phyloP scores from a whole-genome alignment of 2,329 filamentous ascomycete species.

The Ophiostoma himal-ulmi region DNA sequence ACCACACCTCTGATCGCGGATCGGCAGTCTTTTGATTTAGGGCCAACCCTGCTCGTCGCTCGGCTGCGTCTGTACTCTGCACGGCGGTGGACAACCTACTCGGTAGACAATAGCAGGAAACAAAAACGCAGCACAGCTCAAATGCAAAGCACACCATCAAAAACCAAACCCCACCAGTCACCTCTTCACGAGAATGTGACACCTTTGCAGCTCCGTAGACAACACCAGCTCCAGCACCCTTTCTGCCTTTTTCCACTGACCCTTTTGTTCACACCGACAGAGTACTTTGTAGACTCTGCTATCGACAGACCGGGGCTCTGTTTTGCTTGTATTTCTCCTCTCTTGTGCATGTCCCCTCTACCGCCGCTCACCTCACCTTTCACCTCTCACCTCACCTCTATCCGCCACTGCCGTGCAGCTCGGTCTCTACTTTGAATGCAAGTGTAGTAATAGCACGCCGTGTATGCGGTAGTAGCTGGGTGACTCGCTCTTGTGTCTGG shows the following conservation, averaged over 20 bases:
- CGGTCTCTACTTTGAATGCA: not conserved
- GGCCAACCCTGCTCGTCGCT: not conserved
- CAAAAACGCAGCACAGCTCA: not conserved
- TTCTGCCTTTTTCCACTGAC: not conserved
- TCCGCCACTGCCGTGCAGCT: not conserved
- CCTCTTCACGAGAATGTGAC: not conserved
- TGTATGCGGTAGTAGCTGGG: no score
- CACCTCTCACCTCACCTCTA: no score
- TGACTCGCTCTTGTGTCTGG: not conserved
- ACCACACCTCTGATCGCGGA: not conserved
- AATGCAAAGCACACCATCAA: not conserved
- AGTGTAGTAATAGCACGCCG: not conserved
- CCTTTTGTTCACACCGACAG: not conserved
- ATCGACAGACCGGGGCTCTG: not conserved
- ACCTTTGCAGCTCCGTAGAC: not conserved
- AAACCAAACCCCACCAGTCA: not conserved
- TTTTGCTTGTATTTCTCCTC: not conserved
- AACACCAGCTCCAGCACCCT: no score
- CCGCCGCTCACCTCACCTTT: no score
- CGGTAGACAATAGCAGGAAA: not conserved
- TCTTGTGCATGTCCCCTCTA: not conserved
- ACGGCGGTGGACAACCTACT: not conserved
- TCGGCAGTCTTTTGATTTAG: slow-evolving; percentile 5
- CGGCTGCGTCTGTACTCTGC: not conserved
- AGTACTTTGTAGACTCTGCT: not conserved